Evolutionary conservation across 371 early-diverging fungal genomes (phyloP), one percentile per base, ranked within the genome.

Genomic region (Lichtheimia ramosa): DNA sequence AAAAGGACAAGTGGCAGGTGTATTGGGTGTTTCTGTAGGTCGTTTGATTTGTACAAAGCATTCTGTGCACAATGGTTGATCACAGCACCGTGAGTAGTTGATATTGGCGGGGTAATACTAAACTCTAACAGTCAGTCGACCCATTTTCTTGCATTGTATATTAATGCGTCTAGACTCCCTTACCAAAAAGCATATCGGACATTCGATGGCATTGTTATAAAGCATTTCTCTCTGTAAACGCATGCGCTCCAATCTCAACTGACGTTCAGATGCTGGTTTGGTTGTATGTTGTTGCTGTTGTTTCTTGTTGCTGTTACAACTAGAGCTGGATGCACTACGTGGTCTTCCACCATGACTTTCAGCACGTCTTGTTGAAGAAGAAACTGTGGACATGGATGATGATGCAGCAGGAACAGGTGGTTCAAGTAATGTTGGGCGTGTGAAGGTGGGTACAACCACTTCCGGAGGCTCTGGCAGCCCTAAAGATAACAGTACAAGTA

Each of bases 31-130:
- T 57, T 82, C 82, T 3, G 69, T 78, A 39, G 86, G 87, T 42
- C 96, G 85, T 70, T 92, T 92, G 66, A 96, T 93, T 81, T 96
- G 95, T 51, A 95, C 84, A 75, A 96, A 95, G 68, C 96, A 96
- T 62, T 96, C 96, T 12, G 96, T 93, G 77, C 96, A 96, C 50
- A 96, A 91, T 14, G 96, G 96, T 65, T 96, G 91, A 73, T 93
- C 91, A 76, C 96, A 96, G 71, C 96, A 96, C 18, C 91, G 81
- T 16, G 96, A 89, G 64, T 90, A 87, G 76, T 96, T 96, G 77
- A 93, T 92, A 72, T 96, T 95, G 62, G 84, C 69, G 16, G 96
- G 96, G 69, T 96, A 96, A 71, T 89, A 93, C 91, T 90, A 21
- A 24, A 46, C 43, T n/a, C 28, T 21, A 46, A 46, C 5, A 46